These are phyloP conservation scores for Trichoderma harzianum DNA, from an alignment of 2,329 filamentous ascomycete genomes.

Conservation along the genomic window DNA sequence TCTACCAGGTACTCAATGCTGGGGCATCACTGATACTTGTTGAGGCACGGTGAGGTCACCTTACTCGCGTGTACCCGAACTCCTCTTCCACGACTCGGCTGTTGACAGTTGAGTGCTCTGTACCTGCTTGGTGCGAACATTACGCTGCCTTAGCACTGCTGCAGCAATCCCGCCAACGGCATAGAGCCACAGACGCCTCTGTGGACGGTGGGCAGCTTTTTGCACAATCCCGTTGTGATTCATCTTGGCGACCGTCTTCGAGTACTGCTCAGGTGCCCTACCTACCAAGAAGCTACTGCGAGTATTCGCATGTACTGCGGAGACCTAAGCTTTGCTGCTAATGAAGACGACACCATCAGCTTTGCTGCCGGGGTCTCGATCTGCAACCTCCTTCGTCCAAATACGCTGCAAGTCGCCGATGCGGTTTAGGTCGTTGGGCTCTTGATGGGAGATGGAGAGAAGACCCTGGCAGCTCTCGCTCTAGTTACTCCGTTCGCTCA, in stretches of 20 bases:
- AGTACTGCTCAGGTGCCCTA: neutral
- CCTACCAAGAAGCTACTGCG: neutral
- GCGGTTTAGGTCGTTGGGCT: neutral
- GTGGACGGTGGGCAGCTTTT: neutral
- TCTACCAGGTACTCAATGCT: neutral
- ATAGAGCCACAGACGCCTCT: neutral
- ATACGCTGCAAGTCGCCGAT: neutral
- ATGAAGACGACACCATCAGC: neutral
- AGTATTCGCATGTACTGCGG: neutral
- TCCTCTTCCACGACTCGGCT: slow-evolving; percentile 11
- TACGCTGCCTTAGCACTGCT: neutral
- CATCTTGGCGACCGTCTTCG: neutral
- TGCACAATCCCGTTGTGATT: neutral
- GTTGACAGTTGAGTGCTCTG: neutral
- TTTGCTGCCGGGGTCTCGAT: neutral
- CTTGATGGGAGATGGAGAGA: neutral
- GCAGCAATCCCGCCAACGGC: neutral
- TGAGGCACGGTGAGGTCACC: slow-evolving; percentile 12
- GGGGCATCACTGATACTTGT: neutral
- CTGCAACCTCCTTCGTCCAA: neutral
- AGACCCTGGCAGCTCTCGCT: neutral
- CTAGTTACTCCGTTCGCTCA: neutral
- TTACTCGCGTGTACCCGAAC: slow-evolving; percentile 7
- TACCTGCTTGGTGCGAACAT: slow-evolving; percentile 10
- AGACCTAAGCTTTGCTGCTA: neutral